Conservation (phyloP, 2,329 filamentous ascomycete species). For the Phialophora macrospora region DNA sequence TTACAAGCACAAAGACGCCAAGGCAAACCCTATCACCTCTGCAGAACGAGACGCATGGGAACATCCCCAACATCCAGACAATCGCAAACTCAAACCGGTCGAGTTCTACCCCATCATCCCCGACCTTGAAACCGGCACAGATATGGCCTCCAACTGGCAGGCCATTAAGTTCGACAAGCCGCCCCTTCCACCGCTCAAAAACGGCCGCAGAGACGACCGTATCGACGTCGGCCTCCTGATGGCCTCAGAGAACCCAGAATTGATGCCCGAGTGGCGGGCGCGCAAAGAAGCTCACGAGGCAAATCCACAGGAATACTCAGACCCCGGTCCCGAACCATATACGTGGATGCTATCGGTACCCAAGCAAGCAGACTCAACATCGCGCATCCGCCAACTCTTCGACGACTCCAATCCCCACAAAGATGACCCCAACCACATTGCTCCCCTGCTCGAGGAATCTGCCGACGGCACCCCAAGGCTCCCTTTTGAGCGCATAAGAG, state of each 20-base stretch:
- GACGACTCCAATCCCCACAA: conserved; percentile 58
- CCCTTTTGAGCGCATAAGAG: conserved; percentile 57
- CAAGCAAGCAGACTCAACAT: conserved; percentile 52
- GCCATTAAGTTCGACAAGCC: conserved; percentile 66
- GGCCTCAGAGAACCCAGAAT: conserved; percentile 54
- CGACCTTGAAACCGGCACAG: conserved; percentile 64
- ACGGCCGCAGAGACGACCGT: conserved; percentile 60
- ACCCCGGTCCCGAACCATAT: conserved; percentile 59
- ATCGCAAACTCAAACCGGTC: conserved; percentile 61
- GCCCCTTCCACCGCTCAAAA: conserved; percentile 53
- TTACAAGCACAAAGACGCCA: conserved; percentile 51
- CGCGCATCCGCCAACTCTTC: conserved; percentile 62
- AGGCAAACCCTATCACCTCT: conserved; percentile 31
- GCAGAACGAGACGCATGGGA: conserved; percentile 65
- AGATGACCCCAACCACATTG: conserved; percentile 59
- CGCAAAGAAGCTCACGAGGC: conserved; percentile 55
- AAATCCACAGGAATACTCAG: conserved; percentile 56
- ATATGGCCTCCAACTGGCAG: conserved; percentile 61
- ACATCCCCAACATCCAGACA: conserved; percentile 63
- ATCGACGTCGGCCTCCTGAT: conserved; percentile 65
- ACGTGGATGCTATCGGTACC: conserved; percentile 67
- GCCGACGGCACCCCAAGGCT: conserved; percentile 49
- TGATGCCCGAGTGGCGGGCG: conserved; percentile 54
- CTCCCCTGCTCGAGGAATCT: conserved; percentile 44
- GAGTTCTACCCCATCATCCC: conserved; percentile 66